Evolutionary conservation across 352 stramenopile species (phyloP), one percentile per base, ranked within the genome.

Genomic region (Blastocystis sp.): DNA sequence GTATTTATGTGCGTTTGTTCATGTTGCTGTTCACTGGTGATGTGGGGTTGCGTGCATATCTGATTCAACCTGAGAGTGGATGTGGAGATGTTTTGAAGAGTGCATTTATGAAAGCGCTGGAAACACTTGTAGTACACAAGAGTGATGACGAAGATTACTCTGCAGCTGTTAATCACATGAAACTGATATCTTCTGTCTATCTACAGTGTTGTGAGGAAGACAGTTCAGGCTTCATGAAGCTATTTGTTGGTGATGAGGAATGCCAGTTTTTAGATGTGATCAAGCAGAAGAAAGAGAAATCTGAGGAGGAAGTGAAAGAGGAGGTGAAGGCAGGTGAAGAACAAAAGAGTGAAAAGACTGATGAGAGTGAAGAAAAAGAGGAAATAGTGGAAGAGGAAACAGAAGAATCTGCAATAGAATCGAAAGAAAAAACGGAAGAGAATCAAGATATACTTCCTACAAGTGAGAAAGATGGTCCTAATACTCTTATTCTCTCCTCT

Each of bases 81-180:
- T 85, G 73, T 65, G 73, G 73, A 34, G 73, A 85, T n/a, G 53
- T 85, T 43, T 30, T 85, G 43, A 85, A 85, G 55, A 53, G 30
- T 34, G 73, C 73, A 9, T 69, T 85, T 43, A 11, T 85, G 34
- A 34, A 43, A 26, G 45, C 47, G 13, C n/a, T 85, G 73, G 26
- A 20, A 7, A 45, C 53, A 39, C 43, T 34, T 6, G 34, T 68
- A 24, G 18, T 26, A n/a, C 18, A 39, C 16, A 45, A 68, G 34
- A 37, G 68, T 26, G 54, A 24, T 4, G 73, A 64, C 2, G 50
- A 59, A 59, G 13, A n/a, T n/a, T 59, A 59, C 20, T 3, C 20
- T 13, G 20, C 13, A 45, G 50, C 56, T 18, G 26, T 43, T 50
- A 85, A 62, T 65, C 50, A 62, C 7, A 54, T 85, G 34, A 41